A percentile compares a stretch with the other conserved stretches of the same genome.
Evolutionary conservation across 1,284 basidiomycete species (phyloP).

Genomic region (Megacollybia platyphylla): DNA sequence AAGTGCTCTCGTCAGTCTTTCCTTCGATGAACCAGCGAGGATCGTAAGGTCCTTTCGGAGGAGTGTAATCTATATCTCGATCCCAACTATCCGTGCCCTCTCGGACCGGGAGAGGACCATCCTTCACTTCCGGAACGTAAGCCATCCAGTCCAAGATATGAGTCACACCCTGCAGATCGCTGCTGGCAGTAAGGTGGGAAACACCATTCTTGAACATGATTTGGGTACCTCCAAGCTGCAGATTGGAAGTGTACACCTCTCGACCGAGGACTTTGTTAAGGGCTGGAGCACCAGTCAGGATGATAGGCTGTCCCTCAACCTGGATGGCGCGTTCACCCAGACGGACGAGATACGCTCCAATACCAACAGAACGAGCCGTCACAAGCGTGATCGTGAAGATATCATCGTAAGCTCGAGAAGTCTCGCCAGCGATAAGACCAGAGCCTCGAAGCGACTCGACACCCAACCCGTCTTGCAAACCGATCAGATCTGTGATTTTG

Average conservation of each 20-base stretch:
- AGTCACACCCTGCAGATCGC: slow-evolving; percentile 89
- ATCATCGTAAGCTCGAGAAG: slow-evolving; percentile 95
- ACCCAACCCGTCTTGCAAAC: slow-evolving; percentile 93
- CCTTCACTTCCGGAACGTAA: slow-evolving; percentile 79
- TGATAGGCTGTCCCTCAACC: slow-evolving; percentile 98
- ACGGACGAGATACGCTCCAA: slow-evolving; percentile 97
- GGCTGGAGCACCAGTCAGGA: slow-evolving; percentile 93
- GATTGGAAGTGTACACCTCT: slow-evolving; percentile 97
- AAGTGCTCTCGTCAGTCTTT: slow-evolving; percentile 73
- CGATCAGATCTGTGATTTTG: slow-evolving; percentile 95
- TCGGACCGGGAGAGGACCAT: slow-evolving; percentile 67
- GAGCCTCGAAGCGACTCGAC: slow-evolving; percentile 95
- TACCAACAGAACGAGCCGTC: slow-evolving; percentile 97
- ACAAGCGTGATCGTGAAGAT: slow-evolving; percentile 99
- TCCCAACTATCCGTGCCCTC: slow-evolving; percentile 77
- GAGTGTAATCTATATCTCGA: slow-evolving; percentile 82
- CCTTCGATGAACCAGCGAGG: slow-evolving; percentile 97
- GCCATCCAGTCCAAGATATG: slow-evolving; percentile 94
- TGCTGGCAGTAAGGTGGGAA: slow-evolving; percentile 88
- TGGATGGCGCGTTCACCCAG: slow-evolving; percentile 97
- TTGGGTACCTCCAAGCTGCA: slow-evolving; percentile 97
- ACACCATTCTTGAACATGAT: slow-evolving; percentile 99
- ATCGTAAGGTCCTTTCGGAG: slow-evolving; percentile 93
- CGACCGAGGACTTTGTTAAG: slow-evolving; percentile 99
- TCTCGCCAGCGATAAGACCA: slow-evolving; percentile 97